Base-by-base conservation (phyloP, 139 green algal species). In the Astrephomene gubernaculifera region DNA sequence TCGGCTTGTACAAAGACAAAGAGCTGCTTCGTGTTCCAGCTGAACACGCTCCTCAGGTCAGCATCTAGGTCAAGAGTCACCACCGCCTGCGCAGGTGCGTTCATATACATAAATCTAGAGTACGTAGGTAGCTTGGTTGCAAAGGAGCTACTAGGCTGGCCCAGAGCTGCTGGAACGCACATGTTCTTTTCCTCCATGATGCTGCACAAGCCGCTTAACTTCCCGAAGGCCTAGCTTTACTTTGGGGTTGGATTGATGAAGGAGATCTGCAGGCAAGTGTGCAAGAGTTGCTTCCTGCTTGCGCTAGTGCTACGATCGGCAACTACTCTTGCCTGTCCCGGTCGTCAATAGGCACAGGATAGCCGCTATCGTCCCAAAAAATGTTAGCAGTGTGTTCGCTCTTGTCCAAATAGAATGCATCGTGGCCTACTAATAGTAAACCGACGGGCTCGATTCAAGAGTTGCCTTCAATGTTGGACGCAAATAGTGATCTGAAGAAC, bases 1-100 rank as follows among this genome's bases (percentile, higher is more conserved):
- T 93, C 89, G 14, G 89, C 89, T 61, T 90, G 88, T 14, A 91
- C 17, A 21, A 73, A 85, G 6, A 85, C 53, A 61, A 97, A 97
- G 17, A 98, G 87, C 90, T 98, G 95, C 88, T 97, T 97, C 0
- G 95, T 97, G 81, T 97, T 98, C 95, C 95, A 98, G 49, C 81
- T 95, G 87, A 97, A 98, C 17, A 90, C 87, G 49, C 87, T 93
- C 31, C 88, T 80, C 71, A 97, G 85, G 87, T 98, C 95, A 3
- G 87, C 92, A 25, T 93, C 85, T 24, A 96, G 33, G 64, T 95
- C 85, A 19, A 97, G 87, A 25, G 86, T 87, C 9, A 95, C 29
- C 39, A 92, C 86, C 2, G 92, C 94, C 93, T 96, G 90, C 49
- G 9, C 29, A 31, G 24, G n/a, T n/a, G n/a, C n/a, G n/a, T n/a